These are phyloP conservation scores for Phaeosphaeria sp. DNA, from an alignment of 2,329 filamentous ascomycete genomes.

Conservation along the genomic window DNA sequence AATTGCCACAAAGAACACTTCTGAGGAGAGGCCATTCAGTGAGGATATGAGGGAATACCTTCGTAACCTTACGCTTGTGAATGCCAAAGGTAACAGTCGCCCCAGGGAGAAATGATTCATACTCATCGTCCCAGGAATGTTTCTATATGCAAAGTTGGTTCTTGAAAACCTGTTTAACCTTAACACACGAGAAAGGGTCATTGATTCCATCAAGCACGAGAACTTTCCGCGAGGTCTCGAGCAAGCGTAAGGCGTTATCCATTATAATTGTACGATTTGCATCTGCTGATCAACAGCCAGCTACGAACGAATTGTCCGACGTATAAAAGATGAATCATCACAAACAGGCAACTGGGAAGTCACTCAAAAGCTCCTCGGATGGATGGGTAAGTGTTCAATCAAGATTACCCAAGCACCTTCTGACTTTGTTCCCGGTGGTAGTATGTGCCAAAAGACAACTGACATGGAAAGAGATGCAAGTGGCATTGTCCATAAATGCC, in stretches of 20 bases:
- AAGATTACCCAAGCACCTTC: background rate
- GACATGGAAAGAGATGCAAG: slow-evolving; percentile 36
- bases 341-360: slow-evolving; percentile 16
- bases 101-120: background rate
- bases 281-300: slow-evolving; percentile 6
- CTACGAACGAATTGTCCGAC: slow-evolving; percentile 32
- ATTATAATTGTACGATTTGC: too few species aligned
- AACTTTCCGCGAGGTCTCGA: slow-evolving; percentile 26
- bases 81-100: slow-evolving; percentile 26
- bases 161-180: slow-evolving; percentile 24
- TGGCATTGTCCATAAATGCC: slow-evolving; percentile 30
- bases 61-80: slow-evolving; percentile 21
- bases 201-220: slow-evolving; percentile 17
- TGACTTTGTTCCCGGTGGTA: background rate
- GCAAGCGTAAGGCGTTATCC: slow-evolving; percentile 27
- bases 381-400: slow-evolving; percentile 15
- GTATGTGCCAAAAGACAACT: slow-evolving; percentile 36
- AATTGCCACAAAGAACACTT: slow-evolving; percentile 19
- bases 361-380: slow-evolving; percentile 29
- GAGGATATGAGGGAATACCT: slow-evolving; percentile 29
- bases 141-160: slow-evolving; percentile 36
- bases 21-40: slow-evolving; percentile 9
- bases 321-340: slow-evolving; percentile 22
- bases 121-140: slow-evolving; percentile 28
- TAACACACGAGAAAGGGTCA: slow-evolving; percentile 18